Base-by-base conservation (phyloP, 1,139 yeast genomes). In the Yamadazyma sp. region DNA sequence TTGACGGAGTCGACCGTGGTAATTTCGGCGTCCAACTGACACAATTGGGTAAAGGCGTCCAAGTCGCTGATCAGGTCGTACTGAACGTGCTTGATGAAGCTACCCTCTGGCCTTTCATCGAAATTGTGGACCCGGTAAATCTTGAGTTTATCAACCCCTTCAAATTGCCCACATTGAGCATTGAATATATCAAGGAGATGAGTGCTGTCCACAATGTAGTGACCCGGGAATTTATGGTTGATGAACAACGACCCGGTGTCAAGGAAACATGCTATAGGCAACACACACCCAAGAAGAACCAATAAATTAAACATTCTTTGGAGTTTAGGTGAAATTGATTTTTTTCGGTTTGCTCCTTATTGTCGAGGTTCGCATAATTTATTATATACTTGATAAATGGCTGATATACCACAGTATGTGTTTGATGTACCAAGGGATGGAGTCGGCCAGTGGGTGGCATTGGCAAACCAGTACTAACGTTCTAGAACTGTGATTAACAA, bases 401-500 rank as follows among this genome's bases (percentile, higher is more conserved):
- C 51, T 8, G 51, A 47, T 11, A 43, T 47, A 18, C 51, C 51
- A 14, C 45, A 41, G 40, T 42, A 42, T 16, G 45, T 42, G 31
- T 18, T 20, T 21, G 4, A 20, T 9, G 15, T n/a, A n/a, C n/a
- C n/a, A n/a, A n/a, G n/a, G n/a, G n/a, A n/a, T n/a, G n/a, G n/a
- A n/a, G n/a, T n/a, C n/a, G n/a, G n/a, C n/a, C n/a, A n/a, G n/a
- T n/a, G n/a, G n/a, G n/a, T n/a, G n/a, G n/a, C n/a, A n/a, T 14
- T 14, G 16, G 4, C 10, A 22, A 13, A 14, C 4, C 4, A 6
- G 13, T 44, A 50, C 56, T 49, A 52, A 48, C 55, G 27, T 28
- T 5, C 9, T 48, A 80, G 88, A 49, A 58, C 78, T 26, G 89
- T 84, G 37, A 64, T 84, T 38, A 74, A 73, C 48, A 90, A 90